phyloP scores from a whole-genome alignment of 2,329 filamentous ascomycete species.

The Samsoniella hepiali region DNA sequence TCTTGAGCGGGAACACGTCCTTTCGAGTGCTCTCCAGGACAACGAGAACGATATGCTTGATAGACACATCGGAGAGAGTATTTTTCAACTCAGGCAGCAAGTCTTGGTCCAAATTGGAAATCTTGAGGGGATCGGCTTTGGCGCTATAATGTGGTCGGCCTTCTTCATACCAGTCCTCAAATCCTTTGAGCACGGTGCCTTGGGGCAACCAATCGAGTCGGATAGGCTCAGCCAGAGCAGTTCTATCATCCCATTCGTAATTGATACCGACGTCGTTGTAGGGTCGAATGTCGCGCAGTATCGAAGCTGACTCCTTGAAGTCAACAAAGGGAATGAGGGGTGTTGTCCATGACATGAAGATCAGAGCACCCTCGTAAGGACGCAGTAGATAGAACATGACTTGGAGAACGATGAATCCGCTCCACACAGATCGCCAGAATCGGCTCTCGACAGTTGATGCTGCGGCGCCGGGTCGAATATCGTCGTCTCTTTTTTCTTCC shows the following conservation, averaged over 20 bases:
- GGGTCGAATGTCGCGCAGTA: conserved; percentile 27
- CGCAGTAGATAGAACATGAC: conserved; percentile 28
- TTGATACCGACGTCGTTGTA: conserved; percentile 28
- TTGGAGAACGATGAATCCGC: conserved; percentile 22
- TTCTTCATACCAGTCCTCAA: conserved; percentile 30
- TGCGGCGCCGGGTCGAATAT: not conserved
- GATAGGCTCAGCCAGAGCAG: conserved; percentile 26
- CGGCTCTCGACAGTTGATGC: conserved; percentile 3
- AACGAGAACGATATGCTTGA: conserved; percentile 42
- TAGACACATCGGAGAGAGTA: conserved; percentile 30
- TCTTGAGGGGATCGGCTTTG: conserved; percentile 36
- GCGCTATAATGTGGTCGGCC: conserved; percentile 33
- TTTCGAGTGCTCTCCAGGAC: conserved; percentile 43
- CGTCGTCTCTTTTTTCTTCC: not conserved
- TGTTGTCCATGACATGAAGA: conserved; percentile 36
- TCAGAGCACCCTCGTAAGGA: conserved; percentile 32
- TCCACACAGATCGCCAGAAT: conserved; percentile 20
- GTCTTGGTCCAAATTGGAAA: conserved; percentile 38
- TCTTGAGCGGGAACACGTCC: conserved; percentile 45
- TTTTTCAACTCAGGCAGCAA: conserved; percentile 29
- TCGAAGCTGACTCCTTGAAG: conserved; percentile 33
- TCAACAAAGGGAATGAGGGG: conserved; percentile 35
- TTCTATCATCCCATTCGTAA: conserved; percentile 28
- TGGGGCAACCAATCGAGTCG: conserved; percentile 28
- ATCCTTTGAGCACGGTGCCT: conserved; percentile 19